A percentile compares a stretch with the other conserved stretches of the same genome.
These are phyloP conservation scores for Spathaspora hagerdaliae DNA, from an alignment of 805 yeast genomes.

Conservation along the genomic window DNA sequence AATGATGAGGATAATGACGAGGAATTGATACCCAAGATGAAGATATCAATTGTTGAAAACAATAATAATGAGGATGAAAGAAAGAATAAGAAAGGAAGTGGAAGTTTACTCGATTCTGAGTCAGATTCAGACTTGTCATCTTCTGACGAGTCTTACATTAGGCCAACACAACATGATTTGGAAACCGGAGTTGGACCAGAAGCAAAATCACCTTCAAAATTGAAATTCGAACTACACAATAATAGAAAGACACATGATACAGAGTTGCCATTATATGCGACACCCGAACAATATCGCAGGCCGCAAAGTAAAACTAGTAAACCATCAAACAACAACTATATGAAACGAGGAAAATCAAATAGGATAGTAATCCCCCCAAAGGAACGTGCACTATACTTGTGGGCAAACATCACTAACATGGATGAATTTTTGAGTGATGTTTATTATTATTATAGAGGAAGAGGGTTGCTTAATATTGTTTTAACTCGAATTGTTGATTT, in stretches of 20 bases:
- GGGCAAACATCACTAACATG: constrained; percentile 94
- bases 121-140: constrained; percentile 32
- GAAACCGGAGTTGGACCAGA: background rate
- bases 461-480: constrained; percentile 79
- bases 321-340: constrained; percentile 5
- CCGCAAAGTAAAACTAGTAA: constrained; percentile 2
- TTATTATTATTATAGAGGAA: constrained; percentile 79
- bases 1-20: constrained; percentile 2
- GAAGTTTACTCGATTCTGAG: constrained; percentile 26
- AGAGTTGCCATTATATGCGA: constrained; percentile 6
- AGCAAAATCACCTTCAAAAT: background rate
- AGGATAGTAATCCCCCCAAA: constrained; percentile 35
- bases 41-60: background rate
- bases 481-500: constrained; percentile 63
- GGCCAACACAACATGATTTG: constrained; percentile 1
- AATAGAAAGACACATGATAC: background rate
- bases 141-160: constrained; percentile 10
- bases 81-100: background rate
- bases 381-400: constrained; percentile 86
- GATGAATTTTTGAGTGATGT: constrained; percentile 83
- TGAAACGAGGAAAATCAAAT: constrained; percentile 7
- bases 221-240: constrained; percentile 5
- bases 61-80: constrained; percentile 3
- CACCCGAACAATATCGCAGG: constrained; percentile 7
- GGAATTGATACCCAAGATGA: constrained; percentile 2